Percentiles rank a stretch among this genome's conserved stretches.
phyloP scores from a whole-genome alignment of 495 filamentous ascomycete species.

The Talaromyces borbonicus region DNA sequence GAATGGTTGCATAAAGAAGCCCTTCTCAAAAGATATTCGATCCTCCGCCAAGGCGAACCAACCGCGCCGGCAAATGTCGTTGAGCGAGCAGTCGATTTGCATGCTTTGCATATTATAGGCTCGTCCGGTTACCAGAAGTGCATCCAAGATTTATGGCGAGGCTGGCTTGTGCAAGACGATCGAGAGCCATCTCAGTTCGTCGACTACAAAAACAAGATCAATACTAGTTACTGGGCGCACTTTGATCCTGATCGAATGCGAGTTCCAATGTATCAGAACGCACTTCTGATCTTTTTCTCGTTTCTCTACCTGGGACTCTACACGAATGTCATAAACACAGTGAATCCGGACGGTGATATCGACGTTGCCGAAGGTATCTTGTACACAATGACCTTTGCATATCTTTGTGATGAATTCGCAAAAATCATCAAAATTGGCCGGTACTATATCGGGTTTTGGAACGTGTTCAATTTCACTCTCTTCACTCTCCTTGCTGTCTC shows the following conservation, averaged over 20 bases:
- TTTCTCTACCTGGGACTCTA: conserved; percentile 76
- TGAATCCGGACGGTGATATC: conserved; percentile 69
- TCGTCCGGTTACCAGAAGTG: conserved; percentile 94
- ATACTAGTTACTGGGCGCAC: conserved; percentile 65
- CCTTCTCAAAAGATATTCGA: conserved; percentile 85
- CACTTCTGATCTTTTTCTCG: conserved; percentile 74
- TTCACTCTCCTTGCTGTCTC: conserved; percentile 69
- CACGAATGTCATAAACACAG: conserved; percentile 83
- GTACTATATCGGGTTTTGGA: conserved; percentile 90
- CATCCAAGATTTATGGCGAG: conserved; percentile 82
- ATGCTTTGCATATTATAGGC: conserved; percentile 77
- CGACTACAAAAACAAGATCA: conserved; percentile 66
- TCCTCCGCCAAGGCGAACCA: conserved; percentile 59
- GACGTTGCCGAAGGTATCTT: conserved; percentile 78
- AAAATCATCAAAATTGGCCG: conserved; percentile 92
- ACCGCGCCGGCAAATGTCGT: conserved; percentile 75
- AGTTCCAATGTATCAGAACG: conserved; percentile 84
- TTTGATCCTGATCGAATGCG: conserved; percentile 92
- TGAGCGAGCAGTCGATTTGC: conserved; percentile 86
- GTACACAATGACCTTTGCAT: conserved; percentile 88
- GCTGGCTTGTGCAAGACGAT: conserved; percentile 93
- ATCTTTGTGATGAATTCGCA: conserved; percentile 72
- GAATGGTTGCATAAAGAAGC: conserved; percentile 67
- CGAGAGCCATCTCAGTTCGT: conserved; percentile 79
- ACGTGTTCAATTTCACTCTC: conserved; percentile 77